Evolutionary conservation across 225 moss, liverwort and hornwort genomes (phyloP).

Genomic region (Neckera pumila): DNA sequence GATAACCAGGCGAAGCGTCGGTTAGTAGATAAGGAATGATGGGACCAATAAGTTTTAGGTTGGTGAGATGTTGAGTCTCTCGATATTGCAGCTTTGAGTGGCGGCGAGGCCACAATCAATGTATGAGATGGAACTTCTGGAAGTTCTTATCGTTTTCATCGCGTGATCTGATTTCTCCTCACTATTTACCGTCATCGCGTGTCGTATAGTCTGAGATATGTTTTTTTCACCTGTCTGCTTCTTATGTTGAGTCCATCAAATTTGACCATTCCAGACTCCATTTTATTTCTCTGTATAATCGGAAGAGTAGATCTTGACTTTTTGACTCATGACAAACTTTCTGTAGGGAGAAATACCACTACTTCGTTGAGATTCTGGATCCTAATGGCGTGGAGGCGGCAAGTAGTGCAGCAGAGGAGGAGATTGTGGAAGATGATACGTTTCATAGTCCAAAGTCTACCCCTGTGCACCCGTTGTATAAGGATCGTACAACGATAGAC

Average conservation of each 20-base stretch:
- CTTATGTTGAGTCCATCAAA: background rate
- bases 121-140: background rate
- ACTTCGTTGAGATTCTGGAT: slow-evolving; percentile 59
- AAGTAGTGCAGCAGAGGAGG: slow-evolving; percentile 73
- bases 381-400: slow-evolving; percentile 49
- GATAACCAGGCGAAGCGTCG: background rate
- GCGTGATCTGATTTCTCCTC: background rate
- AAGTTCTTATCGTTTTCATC: background rate
- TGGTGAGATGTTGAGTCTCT: background rate
- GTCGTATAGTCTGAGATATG: background rate
- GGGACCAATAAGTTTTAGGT: background rate
- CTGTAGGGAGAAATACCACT: slow-evolving; percentile 75
- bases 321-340: background rate
- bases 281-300: background rate
- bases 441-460: slow-evolving; percentile 69
- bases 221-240: background rate
- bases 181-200: background rate
- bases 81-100: background rate
- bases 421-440: slow-evolving; percentile 68
- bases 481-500: slow-evolving; percentile 90
- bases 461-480: slow-evolving; percentile 69
- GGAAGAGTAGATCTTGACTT: background rate
- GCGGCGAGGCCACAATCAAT: background rate
- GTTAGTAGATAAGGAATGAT: background rate
- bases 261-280: background rate